Base-by-base conservation (phyloP, 2,329 filamentous ascomycete genomes). In the Fusarium sulawesiense region DNA sequence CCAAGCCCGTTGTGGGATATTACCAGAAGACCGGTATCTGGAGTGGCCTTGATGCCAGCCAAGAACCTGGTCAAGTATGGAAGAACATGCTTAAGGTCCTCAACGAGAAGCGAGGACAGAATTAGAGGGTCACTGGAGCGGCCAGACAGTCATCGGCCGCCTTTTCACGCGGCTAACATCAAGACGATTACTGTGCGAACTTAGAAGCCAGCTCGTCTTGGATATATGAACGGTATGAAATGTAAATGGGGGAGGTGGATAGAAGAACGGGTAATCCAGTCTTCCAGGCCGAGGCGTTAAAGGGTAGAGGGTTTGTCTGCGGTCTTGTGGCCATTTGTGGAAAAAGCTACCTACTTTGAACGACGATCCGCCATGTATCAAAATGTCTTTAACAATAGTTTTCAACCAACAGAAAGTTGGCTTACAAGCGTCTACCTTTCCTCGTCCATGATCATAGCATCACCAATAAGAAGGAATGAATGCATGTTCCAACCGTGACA, bases 1-100 rank as follows among this genome's bases (percentile, higher is more conserved):
- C 96, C 34, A 84, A 89, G 46, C 96, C 96, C 21, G 96, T 99
- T 51, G 94, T 97, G 69, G 87, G 90, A 63, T 99, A 99, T 87
- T 99, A 99, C 89, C 92, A 97, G 85, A 93, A 94, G 84, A 97
- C 93, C 51, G 94, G 94, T 75, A 98, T 99, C 86, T 99, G 96
- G 96, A 92, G 91, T 82, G 92, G 92, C 69, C 89, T 99, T 76
- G 96, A 99, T 80, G 96, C 96, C 71, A 97, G 93, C 85, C 94
- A 99, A 86, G 91, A 97, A 84, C 96, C 96, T 21, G 93, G 93
- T 49, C 91, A 94, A 82, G 96, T 99, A 68, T 99, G 96, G 96
- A 94, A 93, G 87, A 93, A 91, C 80, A 85, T 99, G 80, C 86
- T 98, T 69, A 89, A 90, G 77, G 91, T 98, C 76, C 95, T 99